Conservation (phyloP, 2,329 filamentous ascomycete genomes). For the Orbilia blumenaviensis region DNA sequence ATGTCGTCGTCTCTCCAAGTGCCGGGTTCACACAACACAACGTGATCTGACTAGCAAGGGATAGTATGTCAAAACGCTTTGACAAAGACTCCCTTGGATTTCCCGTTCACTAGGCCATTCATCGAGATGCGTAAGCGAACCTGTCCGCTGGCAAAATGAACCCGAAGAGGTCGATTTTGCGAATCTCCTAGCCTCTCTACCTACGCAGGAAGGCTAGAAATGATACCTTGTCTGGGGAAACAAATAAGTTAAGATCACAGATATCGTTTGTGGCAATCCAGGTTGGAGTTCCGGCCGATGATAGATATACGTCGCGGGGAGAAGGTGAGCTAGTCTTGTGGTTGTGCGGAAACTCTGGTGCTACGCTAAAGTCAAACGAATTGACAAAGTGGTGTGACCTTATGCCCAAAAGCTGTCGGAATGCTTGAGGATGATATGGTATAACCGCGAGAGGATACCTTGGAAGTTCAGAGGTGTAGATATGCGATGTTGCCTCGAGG, state of each 20-base stretch:
- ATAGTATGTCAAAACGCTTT: constrained; percentile 19
- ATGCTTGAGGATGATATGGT: background rate
- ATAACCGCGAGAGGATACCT: constrained; percentile 1
- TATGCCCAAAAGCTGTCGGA: constrained; percentile 35
- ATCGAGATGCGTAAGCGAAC: constrained; percentile 51
- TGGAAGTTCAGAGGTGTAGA: background rate
- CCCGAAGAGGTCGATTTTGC: constrained; percentile 18
- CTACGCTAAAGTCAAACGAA: constrained; percentile 35
- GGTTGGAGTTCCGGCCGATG: constrained; percentile 9
- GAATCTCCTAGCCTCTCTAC: constrained; percentile 15
- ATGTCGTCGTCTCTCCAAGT: constrained; percentile 4
- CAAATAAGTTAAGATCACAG: background rate
- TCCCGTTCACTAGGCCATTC: constrained; percentile 33
- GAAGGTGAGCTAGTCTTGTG: background rate
- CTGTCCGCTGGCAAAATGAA: constrained; percentile 30
- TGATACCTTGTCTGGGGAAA: constrained; percentile 10
- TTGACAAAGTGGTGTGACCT: constrained; percentile 44
- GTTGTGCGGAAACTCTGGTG: constrained; percentile 32
- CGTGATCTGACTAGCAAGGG: constrained; percentile 13
- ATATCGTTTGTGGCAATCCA: constrained; percentile 9
- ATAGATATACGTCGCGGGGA: constrained; percentile 12
- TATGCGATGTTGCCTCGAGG: constrained; percentile 12
- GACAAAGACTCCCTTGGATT: constrained; percentile 46
- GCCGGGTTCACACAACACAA: constrained; percentile 43
- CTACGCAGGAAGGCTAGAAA: constrained; percentile 1